Base-by-base conservation (phyloP, 805 yeast species). In the Candida nonsorbophila region DNA sequence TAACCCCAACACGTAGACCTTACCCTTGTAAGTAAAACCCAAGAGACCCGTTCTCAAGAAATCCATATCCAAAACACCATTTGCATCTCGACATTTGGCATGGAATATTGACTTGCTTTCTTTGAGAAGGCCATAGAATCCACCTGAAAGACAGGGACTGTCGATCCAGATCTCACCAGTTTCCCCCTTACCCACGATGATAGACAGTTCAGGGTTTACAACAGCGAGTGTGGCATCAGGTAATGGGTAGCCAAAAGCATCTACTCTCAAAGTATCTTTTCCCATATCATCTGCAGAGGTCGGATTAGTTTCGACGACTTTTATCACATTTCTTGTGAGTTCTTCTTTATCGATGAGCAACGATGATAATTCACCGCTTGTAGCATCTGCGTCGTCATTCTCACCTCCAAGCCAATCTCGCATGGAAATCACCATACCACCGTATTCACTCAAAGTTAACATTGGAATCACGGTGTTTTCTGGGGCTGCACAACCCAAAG, bases 131-230 rank as follows among this genome's bases (percentile, higher is more conserved):
- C 78, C 88, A 79, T 87, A 86, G 47, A 83, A 84, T 0, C 95
- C 95, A 10, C 95, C 96, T 2, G 94, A 79, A 5, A 92, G 58
- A 36, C 94, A 83, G 2, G 90, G 90, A 24, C 94, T 81, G 45
- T 88, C 96, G n/a, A 92, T 84, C 97, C 97, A 92, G 19, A 92
- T 79, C 53, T 92, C 99, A 16, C 98, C 98, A 10, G 92, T 84
- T 38, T 82, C 85, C 46, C 84, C 74, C 27, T 72, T 79, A 2
- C 78, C 76, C 4, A 85, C 83, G 11, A 92, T 59, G 2, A 79
- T 63, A 20, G 79, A 72, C 34, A 90, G 85, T 36, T 92, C 97
- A 0, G 97, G 97, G 49, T 94, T 87, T 0, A 92, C 97, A 16
- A 92, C 75, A 0, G 97, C 97, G 18, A 90, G 53, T 0, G 94